Base-by-base conservation (phyloP, 1,284 basidiomycete species). In the Dichomitus squalens region DNA sequence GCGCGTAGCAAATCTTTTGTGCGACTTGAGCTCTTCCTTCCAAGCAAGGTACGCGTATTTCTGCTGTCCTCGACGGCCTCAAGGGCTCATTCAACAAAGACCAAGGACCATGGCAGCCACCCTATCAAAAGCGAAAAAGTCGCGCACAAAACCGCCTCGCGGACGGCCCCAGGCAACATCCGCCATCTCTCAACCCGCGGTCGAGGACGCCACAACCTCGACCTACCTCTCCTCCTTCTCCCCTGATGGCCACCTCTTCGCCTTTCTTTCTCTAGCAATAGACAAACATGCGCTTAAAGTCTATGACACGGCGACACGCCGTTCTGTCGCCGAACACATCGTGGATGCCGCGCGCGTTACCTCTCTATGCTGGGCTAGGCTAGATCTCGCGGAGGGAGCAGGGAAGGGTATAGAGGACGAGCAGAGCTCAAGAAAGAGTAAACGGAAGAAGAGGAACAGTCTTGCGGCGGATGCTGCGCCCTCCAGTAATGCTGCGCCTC, bases 211-310 rank as follows among this genome's bases (percentile, higher is more conserved):
- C 20, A 76, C 79, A 21, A 69, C 75, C 53, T 69, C 79, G 20
- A 71, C 77, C 21, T 67, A 76, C 14, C 72, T 86, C 20, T 87
- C 83, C 25, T 77, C 84, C 8, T 91, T 90, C 70, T 88, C 88
- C 14, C 80, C 81, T 7, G 76, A 80, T 54, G 83, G 81, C 46
- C 73, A 75, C 48, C 74, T 84, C 51, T 89, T 90, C 68, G 87
- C 86, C 2, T 80, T 87, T 59, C 71, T 90, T 46, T 86, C 86
- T 29, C 78, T 89, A 20, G 82, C 88, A 5, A 79, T 90, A 48
- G 88, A 91, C 76, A 90, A 89, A 69, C 87, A 90, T 68, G 81
- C 87, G 39, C 73, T 91, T 55, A 84, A 86, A 60, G 78, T 91
- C 46, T 88, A 87, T 70, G 80, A 86, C 68, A 82, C 84, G 4